These are phyloP conservation scores for Neodidymelliopsis sp. DNA, from an alignment of 2,329 filamentous ascomycete genomes.

Conservation along the genomic window DNA sequence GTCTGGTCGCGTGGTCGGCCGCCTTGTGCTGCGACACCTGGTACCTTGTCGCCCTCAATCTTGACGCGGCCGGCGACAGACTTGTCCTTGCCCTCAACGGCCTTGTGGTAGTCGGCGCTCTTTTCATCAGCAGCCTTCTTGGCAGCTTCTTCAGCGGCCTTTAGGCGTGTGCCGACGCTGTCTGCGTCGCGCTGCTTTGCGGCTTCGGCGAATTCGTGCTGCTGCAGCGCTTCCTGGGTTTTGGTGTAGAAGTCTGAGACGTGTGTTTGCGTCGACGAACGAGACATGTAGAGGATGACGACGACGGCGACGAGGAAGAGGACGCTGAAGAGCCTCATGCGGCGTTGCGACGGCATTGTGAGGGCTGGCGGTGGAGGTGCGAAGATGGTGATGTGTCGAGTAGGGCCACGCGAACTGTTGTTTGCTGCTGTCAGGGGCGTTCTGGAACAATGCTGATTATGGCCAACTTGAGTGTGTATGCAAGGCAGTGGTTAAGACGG, in stretches of 20 bases:
- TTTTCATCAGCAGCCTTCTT: slow-evolving; percentile 75
- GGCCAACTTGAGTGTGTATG: slow-evolving; percentile 10
- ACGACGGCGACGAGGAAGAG: slow-evolving; percentile 70
- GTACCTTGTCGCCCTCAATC: slow-evolving; percentile 50
- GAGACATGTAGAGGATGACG: slow-evolving; percentile 75
- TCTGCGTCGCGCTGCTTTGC: slow-evolving; percentile 59
- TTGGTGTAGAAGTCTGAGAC: slow-evolving; percentile 65
- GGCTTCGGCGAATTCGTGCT: slow-evolving; percentile 47
- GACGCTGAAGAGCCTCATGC: slow-evolving; percentile 71
- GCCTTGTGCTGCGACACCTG: slow-evolving; percentile 55
- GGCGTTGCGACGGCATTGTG: slow-evolving; percentile 59
- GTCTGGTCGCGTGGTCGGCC: slow-evolving; percentile 52
- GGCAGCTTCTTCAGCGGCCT: slow-evolving; percentile 72
- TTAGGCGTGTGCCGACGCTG: slow-evolving; percentile 67
- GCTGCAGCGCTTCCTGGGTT: slow-evolving; percentile 61
- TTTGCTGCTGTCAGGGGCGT: too few relatives aligned
- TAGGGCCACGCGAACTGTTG: too few relatives aligned
- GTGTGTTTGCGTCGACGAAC: slow-evolving; percentile 61
- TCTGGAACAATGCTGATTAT: background rate
- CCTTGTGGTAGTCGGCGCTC: slow-evolving; percentile 56
- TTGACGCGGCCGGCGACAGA: slow-evolving; percentile 63
- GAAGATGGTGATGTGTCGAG: slow-evolving; percentile 13
- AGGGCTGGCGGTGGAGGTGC: slow-evolving; percentile 9
- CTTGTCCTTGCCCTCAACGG: slow-evolving; percentile 54
- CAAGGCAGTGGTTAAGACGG: slow-evolving; percentile 14